Base-by-base conservation (phyloP, 352 stramenopile genomes). In the Pythium chondricola region DNA sequence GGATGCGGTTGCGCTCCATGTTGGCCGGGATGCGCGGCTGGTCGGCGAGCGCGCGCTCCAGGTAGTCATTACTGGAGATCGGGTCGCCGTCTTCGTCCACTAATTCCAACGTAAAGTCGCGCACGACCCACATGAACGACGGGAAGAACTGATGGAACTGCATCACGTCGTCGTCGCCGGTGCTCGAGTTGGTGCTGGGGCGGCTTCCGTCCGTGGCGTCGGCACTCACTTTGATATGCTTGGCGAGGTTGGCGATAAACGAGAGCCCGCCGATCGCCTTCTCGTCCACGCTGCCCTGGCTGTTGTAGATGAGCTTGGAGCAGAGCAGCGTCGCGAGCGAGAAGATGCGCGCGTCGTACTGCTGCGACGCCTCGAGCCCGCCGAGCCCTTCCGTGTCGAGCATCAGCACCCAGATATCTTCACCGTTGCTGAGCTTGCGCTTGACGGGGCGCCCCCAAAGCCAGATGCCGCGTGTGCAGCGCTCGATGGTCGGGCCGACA, bases 221-320 rank as follows among this genome's bases (percentile, higher is more conserved):
- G 2, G 74, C 63, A 38, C 64, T 81, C 26, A 93, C 57, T 29
- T 88, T 83, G 61, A 95, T 92, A 55, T 91, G 74, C 44, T 91
- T 92, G 46, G 79, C 73, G 26, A 95, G 57, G 57, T 94, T 93
- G 8, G 79, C 83, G 48, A 95, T 90, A 61, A 95, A 93, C 22
- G 77, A 88, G 4, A 95, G 61, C 3, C 75, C 79, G 35, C 70
- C 62, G 41, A 95, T 93, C 14, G 85, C 83, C 49, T 88, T 89
- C 49, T 92, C 81, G 48, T 94, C 83, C 38, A 95, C 79, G 25
- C 68, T 88, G 9, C 80, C 81, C 47, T 88, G 78, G 47, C 76
- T 88, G 58, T 95, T 95, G 66, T 93, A 95, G 44, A 95, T 83
- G 33, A 95, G 67, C 48, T 85, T 88, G 38, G 78, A 93, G 59